Evolutionary conservation across 1,284 basidiomycete genomes (phyloP), one percentile per base, ranked within the genome.

Genomic region (Leccinum subrobustum): DNA sequence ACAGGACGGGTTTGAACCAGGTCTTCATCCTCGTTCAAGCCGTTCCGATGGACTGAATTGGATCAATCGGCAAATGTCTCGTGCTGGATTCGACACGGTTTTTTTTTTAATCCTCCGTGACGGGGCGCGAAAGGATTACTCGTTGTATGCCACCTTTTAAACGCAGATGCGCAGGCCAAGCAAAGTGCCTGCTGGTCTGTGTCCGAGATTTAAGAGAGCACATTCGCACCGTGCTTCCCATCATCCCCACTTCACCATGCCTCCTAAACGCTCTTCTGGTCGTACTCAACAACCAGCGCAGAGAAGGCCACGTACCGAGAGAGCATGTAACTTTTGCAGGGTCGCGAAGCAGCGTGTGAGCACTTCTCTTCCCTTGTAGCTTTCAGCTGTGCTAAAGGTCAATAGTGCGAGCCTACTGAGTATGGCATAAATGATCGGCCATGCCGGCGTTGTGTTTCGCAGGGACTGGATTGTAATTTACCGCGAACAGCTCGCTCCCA

Each of bases 381-480:
- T 14, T 7, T 57, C 42, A 12, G 16, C 39, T 27, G 6, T 54
- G 29, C 60, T 68, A 70, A 52, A 42, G 20, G 20, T 54, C 16
- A 31, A 20, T 51, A 70, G 69, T 70, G 69, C 56, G 60, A 61
- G 1, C 47, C 72, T 23, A 11, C 0, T 3, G 59, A 70, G 31
- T 70, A 58, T 18, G 69, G 61, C 14, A 57, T 31, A 25, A 61
- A 35, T 16, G 62, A 70, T 62, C 56, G 52, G 3, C 62, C 69
- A 20, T 70, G 69, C 47, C 62, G 61, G 57, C 72, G 70, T 42
- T 70, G 69, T 60, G 33, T 63, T 48, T 35, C 3, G 51, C 63
- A 57, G 11, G 23, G 20, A 16, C 6, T 64, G 12, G 52, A 59
- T 0, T 70, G 69, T 25, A 58, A 8, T 18, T 39, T 70, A 23